A percentile compares a stretch with the other conserved stretches of the same genome.
These are phyloP conservation scores for Metarhizium guizhouense DNA, from an alignment of 2,329 filamentous ascomycete species.

Conservation along the genomic window DNA sequence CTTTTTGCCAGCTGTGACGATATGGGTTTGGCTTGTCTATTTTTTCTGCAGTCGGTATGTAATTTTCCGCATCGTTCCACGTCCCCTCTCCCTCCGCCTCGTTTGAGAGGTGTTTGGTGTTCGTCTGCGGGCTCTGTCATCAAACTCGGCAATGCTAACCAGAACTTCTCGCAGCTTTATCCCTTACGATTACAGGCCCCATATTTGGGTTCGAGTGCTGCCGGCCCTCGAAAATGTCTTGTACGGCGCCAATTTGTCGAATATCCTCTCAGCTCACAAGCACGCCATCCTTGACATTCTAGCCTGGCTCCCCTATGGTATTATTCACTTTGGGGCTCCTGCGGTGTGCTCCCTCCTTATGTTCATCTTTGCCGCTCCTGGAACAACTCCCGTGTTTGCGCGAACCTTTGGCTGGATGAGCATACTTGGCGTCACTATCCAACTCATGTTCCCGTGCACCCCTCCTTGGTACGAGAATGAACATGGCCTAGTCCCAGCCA, in stretches of 20 bases:
- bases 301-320: constrained; percentile 88
- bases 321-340: constrained; percentile 83
- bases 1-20: constrained; percentile 77
- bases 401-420: constrained; percentile 90
- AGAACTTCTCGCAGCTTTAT: constrained; percentile 58
- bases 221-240: constrained; percentile 93
- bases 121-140: neutral
- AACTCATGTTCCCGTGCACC: constrained; percentile 86
- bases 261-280: constrained; percentile 87
- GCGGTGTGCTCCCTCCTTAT: constrained; percentile 69
- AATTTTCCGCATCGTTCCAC: neutral
- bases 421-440: constrained; percentile 76
- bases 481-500: constrained; percentile 82
- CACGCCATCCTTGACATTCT: constrained; percentile 75
- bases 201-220: constrained; percentile 91
- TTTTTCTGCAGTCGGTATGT: constrained; percentile 91
- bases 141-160: neutral
- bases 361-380: constrained; percentile 83
- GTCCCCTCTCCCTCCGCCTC: neutral
- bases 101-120: neutral
- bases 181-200: constrained; percentile 75
- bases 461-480: constrained; percentile 96
- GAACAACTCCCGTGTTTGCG: constrained; percentile 75
- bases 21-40: constrained; percentile 79
- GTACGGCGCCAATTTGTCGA: constrained; percentile 91